A percentile compares a stretch with the other conserved stretches of the same genome.
Conservation (phyloP, 1,139 yeast species). For the Hansenula lynferdii region DNA sequence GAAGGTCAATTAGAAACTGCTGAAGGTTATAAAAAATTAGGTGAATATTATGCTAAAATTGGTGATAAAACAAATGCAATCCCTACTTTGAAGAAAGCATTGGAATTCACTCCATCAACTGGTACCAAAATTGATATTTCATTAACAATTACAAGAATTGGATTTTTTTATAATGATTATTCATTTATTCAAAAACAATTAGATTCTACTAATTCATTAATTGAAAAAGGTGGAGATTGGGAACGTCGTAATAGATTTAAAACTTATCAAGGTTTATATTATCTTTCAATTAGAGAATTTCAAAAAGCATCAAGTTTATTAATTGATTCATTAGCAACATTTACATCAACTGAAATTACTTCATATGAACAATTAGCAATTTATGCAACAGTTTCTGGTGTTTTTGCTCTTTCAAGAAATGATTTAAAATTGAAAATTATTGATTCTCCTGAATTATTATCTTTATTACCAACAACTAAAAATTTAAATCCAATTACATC, state of each 20-base stretch:
- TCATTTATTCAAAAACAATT: conserved; percentile 65
- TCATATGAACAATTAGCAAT: conserved; percentile 88
- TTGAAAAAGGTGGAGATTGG: conserved; percentile 99
- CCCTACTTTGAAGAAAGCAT: conserved; percentile 66
- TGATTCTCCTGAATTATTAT: conserved; percentile 91
- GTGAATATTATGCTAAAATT: conserved; percentile 82
- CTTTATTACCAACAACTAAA: conserved; percentile 69
- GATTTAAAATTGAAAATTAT: conserved; percentile 80
- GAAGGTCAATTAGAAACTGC: conserved; percentile 86
- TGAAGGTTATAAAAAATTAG: conserved; percentile 72
- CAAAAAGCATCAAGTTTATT: conserved; percentile 76
- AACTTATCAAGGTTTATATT: conserved; percentile 83
- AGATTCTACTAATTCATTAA: conserved; percentile 66
- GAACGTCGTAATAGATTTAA: conserved; percentile 94
- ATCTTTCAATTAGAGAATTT: conserved; percentile 82
- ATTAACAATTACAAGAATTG: conserved; percentile 78
- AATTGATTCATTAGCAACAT: conserved; percentile 90
- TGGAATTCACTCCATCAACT: conserved; percentile 76
- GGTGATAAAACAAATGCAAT: conserved; percentile 80
- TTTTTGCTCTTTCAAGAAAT: conserved; percentile 75
- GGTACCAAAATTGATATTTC: conserved; percentile 88
- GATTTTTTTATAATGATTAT: conserved; percentile 82
- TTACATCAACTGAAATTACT: conserved; percentile 91
- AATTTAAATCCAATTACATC: conserved; percentile 77
- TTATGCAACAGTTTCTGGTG: conserved; percentile 84